These are phyloP conservation scores for Mercurialis annua DNA, from an alignment of 345 rosid genomes.

Conservation along the genomic window DNA sequence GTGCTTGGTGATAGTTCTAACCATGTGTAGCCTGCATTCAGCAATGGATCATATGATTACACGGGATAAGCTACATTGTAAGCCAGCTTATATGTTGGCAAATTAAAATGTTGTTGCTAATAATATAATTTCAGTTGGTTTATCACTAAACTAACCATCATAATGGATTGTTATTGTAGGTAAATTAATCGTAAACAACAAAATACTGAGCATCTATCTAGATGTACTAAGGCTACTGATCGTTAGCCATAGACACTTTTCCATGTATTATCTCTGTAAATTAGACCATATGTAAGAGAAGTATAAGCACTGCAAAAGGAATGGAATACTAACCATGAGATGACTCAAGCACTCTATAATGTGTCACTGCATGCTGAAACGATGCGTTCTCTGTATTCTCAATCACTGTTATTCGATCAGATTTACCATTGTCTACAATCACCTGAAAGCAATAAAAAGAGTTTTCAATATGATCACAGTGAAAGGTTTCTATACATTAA, in stretches of 20 bases:
- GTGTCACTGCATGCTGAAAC: constrained; percentile 79
- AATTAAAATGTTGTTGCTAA: background rate
- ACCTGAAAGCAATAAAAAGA: constrained; percentile 3
- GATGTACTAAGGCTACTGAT: too few relatives aligned
- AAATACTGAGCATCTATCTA: too few relatives aligned
- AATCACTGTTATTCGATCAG: constrained; percentile 75
- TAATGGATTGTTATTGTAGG: background rate
- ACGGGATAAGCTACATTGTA: background rate
- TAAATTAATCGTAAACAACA: too few relatives aligned
- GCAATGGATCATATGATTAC: background rate
- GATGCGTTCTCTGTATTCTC: constrained; percentile 40
- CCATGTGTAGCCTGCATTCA: constrained; percentile 79
- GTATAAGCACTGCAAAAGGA: constrained; percentile 3
- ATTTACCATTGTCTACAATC: constrained; percentile 73
- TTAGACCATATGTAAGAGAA: background rate
- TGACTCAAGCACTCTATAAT: constrained; percentile 66
- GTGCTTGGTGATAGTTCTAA: constrained; percentile 84
- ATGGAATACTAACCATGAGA: constrained; percentile 52
- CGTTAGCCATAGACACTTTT: too few relatives aligned
- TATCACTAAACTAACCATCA: background rate
- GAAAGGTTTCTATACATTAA: too few relatives aligned
- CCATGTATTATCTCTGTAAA: background rate
- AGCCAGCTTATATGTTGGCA: background rate
- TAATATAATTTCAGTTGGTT: background rate
- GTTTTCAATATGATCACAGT: too few relatives aligned